Evolutionary conservation across 1,139 yeast genomes (phyloP), one percentile per base, ranked within the genome.

Genomic region (Yamadazyma dendronema): DNA sequence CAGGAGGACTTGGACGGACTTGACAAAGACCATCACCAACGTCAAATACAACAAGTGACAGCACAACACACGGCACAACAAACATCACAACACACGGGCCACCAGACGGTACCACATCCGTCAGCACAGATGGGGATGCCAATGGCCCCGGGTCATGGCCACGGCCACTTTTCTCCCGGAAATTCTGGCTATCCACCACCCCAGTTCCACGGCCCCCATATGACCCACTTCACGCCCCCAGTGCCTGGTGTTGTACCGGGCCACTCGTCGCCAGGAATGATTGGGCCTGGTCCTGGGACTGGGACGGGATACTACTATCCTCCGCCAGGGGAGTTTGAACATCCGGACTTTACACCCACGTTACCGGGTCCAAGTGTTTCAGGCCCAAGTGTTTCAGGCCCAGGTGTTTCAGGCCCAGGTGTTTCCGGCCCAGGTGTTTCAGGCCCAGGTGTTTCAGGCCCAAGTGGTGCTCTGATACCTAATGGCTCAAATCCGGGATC

Each of bases 1-100:
- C 79, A 74, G 39, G 61, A 46, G 3, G 41, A 39, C 13, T 19
- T 21, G n/a, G 29, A 32, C 17, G 14, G 23, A 25, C 27, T 24
- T 7, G 16, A 25, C 4, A 17, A 24, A 6, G 31, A 31, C 14
- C 34, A 7, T 11, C 22, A 6, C 17, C 28, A 17, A 15, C 22
- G 10, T 30, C 29, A 4, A n/a, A 6, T 11, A n/a, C 17, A 27
- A 27, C 8, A 17, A 12, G 39, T 31, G 23, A 29, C 34, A 10
- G 39, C 17, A 25, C 36, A 26, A 13, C 29, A 24, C 10, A 13
- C 26, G 4, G 26, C 27, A 30, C 40, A 9, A 19, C 22, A 6
- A 19, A 9, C 8, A 19, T 9, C 22, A 19, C 22, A 19, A n/a
- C 26, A 24, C 11, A 9, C 26, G 12, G 12, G 12, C 26, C 26